phyloP scores from a whole-genome alignment of 2,329 filamentous ascomycete species.

The Pyricularia sp. region DNA sequence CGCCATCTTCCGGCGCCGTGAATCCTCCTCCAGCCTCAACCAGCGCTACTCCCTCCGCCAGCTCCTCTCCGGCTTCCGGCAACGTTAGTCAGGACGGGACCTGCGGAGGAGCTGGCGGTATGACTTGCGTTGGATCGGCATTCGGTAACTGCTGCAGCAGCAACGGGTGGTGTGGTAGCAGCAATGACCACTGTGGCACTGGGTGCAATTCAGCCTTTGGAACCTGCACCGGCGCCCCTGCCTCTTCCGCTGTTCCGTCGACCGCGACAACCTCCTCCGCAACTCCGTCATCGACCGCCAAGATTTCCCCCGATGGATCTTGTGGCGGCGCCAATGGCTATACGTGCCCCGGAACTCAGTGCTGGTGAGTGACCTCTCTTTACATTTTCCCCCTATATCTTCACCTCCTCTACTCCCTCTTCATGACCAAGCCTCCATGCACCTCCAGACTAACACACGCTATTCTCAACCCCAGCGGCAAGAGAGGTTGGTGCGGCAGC shows the following conservation, averaged over 20 bases:
- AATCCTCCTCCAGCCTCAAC: background rate
- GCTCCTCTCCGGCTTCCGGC: background rate
- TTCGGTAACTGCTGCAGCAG: conserved; percentile 1
- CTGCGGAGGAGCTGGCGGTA: conserved; percentile 3
- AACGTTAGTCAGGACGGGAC: conserved; percentile 6
- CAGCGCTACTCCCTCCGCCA: background rate
- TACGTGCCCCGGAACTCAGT: background rate
- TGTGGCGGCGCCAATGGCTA: background rate
- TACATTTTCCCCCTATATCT: background rate
- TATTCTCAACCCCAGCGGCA: conserved; percentile 1
- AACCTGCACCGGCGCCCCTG: background rate
- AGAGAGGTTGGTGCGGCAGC: conserved; percentile 8
- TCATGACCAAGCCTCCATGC: background rate
- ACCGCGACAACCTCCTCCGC: background rate
- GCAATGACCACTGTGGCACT: background rate
- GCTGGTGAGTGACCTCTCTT: conserved; percentile 1
- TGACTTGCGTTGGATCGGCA: conserved; percentile 1
- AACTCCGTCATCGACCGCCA: background rate
- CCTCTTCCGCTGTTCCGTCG: background rate
- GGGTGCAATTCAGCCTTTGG: background rate
- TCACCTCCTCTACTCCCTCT: background rate
- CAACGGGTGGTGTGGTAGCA: background rate
- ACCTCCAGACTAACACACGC: background rate
- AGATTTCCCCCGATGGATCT: background rate
- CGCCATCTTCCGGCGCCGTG: background rate